Base-by-base conservation (phyloP, 1,284 basidiomycete species). In the Pulveroboletus sp. region DNA sequence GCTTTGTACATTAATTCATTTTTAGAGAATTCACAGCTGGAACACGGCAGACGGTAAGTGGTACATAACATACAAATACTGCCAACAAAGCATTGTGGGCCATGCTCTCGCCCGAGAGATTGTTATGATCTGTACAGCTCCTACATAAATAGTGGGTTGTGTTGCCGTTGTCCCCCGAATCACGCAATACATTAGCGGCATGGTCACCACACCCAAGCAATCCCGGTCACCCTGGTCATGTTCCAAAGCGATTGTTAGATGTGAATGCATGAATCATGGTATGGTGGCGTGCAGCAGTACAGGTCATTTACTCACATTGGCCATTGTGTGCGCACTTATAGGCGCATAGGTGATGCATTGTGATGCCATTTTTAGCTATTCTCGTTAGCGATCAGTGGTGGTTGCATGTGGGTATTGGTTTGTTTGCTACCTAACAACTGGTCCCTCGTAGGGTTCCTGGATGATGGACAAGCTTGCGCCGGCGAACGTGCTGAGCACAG, bases 211-310 rank as follows among this genome's bases (percentile, higher is more conserved):
- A n/a, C n/a, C n/a, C n/a, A n/a, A n/a, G n/a, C n/a, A n/a, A n/a
- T n/a, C n/a, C n/a, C n/a, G n/a, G n/a, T n/a, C n/a, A n/a, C n/a
- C n/a, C n/a, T n/a, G n/a, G n/a, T n/a, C n/a, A n/a, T 85, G 0
- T 83, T 83, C 63, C 78, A 84, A 61, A 76, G 81, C 18, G 18
- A 81, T 81, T 85, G 39, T 77, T 79, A 54, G 78, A 81, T 62
- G 75, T 79, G n/a, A 79, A 82, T 43, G 81, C 85, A 9, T 80
- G 86, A 42, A 80, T 87, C n/a, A n/a, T n/a, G n/a, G n/a, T 50
- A 75, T 88, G 49, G 84, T 85, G 2, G 83, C 83, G 14, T 83
- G 82, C 59, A 86, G 86, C 66, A 84, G 84, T 42, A 84, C 85
- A 18, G 84, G 86, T 39, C 65, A 65, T 49, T 56, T 65, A 3